These are phyloP conservation scores for Nicotiana sylvestris DNA, from an alignment of 257 asterid genomes.

Conservation along the genomic window DNA sequence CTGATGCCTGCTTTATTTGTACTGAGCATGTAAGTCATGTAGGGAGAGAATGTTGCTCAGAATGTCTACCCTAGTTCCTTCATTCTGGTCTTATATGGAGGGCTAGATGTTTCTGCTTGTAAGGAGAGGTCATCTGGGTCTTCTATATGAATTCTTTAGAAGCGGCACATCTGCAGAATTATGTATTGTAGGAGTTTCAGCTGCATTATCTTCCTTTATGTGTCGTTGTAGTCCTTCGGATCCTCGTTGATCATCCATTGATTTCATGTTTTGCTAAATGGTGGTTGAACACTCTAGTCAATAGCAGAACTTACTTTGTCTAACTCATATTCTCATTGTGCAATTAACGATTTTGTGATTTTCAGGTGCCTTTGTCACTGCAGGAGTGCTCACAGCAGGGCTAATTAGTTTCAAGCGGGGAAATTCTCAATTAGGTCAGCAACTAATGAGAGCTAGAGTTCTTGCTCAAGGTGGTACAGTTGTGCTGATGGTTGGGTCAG, in stretches of 20 bases:
- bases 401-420: constrained; percentile 81
- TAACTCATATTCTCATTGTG: neutral
- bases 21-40: neutral
- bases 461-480: constrained; percentile 98
- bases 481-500: constrained; percentile 93
- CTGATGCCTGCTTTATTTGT: neutral
- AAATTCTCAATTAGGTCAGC: constrained; percentile 80
- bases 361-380: constrained; percentile 89
- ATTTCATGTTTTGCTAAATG: neutral
- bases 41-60: neutral
- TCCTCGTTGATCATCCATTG: neutral
- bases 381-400: constrained; percentile 93
- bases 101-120: neutral
- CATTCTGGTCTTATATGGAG: neutral
- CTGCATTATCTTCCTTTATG: neutral
- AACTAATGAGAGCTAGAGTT: constrained; percentile 96
- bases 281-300: neutral
- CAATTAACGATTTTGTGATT: neutral
- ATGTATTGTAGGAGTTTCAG: neutral
- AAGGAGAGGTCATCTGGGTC: neutral
- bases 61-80: neutral
- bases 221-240: neutral
- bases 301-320: neutral
- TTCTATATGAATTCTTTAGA: neutral
- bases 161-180: neutral